Evolutionary conservation across 768 basidiomycete species (phyloP).

Genomic region (Asterophora lycoperdoides): DNA sequence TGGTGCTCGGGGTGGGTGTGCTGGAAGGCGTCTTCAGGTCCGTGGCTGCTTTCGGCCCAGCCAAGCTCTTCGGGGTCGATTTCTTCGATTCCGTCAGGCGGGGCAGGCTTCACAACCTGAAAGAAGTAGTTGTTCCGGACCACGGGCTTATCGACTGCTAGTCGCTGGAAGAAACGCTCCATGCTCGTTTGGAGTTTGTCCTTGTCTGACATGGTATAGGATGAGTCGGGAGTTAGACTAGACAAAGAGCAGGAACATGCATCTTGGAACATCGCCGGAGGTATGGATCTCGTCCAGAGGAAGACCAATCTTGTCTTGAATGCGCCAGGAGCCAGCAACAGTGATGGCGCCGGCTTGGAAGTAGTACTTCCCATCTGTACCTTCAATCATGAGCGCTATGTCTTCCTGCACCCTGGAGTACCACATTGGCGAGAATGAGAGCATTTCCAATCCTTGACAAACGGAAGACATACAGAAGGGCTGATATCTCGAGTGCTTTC

Average conservation of each 20-base stretch:
- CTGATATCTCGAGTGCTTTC: constrained; percentile 57
- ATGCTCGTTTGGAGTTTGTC: constrained; percentile 61
- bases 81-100: constrained; percentile 15
- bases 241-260: constrained; percentile 34
- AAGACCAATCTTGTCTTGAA: constrained; percentile 72
- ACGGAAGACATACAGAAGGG: constrained; percentile 49
- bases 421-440: not conserved
- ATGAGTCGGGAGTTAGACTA: not conserved
- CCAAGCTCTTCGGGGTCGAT: constrained; percentile 62
- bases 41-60: constrained; percentile 43
- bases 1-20: constrained; percentile 15
- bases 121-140: constrained; percentile 63
- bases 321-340: constrained; percentile 69
- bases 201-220: constrained; percentile 36
- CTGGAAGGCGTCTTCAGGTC: constrained; percentile 20
- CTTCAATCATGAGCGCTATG: constrained; percentile 55
- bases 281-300: constrained; percentile 69
- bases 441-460: not conserved
- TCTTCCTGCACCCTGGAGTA: constrained; percentile 49
- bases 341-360: constrained; percentile 72
- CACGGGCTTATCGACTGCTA: constrained; percentile 66
- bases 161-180: constrained; percentile 65
- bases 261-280: constrained; percentile 68
- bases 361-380: constrained; percentile 61
- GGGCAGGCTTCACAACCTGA: constrained; percentile 25